Base-by-base conservation (phyloP, 2,329 filamentous ascomycete genomes). In the Periglandula ipomoeae region DNA sequence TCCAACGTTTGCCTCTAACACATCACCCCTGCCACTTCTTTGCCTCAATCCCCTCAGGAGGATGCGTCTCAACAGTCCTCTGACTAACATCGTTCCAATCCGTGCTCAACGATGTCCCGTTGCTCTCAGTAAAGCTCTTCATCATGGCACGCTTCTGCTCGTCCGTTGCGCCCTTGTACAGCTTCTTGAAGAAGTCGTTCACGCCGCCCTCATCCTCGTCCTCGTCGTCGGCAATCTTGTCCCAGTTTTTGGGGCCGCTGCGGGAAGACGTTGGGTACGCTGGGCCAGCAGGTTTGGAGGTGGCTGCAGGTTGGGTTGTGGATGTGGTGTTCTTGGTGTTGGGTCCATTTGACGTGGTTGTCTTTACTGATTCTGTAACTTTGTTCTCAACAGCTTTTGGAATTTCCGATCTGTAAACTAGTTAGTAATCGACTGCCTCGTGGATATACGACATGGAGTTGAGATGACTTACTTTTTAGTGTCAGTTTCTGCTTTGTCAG, bases 41-140 rank as follows among this genome's bases (percentile, higher is more conserved):
- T 2, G 81, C 82, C 64, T 86, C 82, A 58, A 88, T 82, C 0
- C 88, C 88, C 42, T 89, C 84, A 0, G 88, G 88, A 8, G 88
- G 85, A 32, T 72, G 67, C 0, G 82, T 86, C 62, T 87, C 79
- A 23, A 96, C 85, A 22, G 70, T 84, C 17, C 79, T 81, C 53
- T 74, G 78, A 45, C 80, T 79, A 19, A 96, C 91, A 53, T 95
- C 86, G 9, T 71, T 68, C 93, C 93, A 98, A 63, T 91, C 89
- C 0, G 93, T 98, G 66, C 89, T 96, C 44, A 98, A 70, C 3
- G 87, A 79, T 0, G 93, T 98, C 4, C 93, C 93, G 57, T 94
- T 93, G 66, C 90, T 96, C 73, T 98, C 91, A 13, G 82, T 76
- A 61, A 88, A 97, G 62, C 88, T 95, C 79, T 98, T 98, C 81